These are phyloP conservation scores for Salix purpurea DNA, from an alignment of 345 rosid genomes.

Conservation along the genomic window DNA sequence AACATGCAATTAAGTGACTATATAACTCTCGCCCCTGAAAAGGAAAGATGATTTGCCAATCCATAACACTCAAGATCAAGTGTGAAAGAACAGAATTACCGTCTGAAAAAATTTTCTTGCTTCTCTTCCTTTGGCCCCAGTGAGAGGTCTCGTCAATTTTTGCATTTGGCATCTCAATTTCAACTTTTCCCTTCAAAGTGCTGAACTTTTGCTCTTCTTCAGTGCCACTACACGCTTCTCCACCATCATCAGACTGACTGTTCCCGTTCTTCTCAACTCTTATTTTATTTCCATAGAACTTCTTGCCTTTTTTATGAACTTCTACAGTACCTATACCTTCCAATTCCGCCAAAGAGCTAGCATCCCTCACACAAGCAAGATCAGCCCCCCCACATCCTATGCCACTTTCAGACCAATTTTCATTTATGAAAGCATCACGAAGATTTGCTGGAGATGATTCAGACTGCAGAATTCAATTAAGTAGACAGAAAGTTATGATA, in stretches of 20 bases:
- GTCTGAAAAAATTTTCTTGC: slow-evolving; percentile 14
- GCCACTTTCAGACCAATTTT: slow-evolving; percentile 43
- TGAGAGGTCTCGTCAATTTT: slow-evolving; percentile 40
- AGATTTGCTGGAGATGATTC: slow-evolving; percentile 42
- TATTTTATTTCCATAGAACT: slow-evolving; percentile 47
- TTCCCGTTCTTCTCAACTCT: slow-evolving; percentile 21
- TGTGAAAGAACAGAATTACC: slow-evolving; percentile 7
- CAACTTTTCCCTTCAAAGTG: slow-evolving; percentile 40
- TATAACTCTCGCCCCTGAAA: neutral
- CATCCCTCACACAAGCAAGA: slow-evolving; percentile 39
- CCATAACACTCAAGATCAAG: neutral
- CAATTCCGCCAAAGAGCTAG: slow-evolving; percentile 45
- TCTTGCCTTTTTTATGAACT: slow-evolving; percentile 55
- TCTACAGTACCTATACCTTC: slow-evolving; percentile 66
- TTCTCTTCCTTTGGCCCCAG: slow-evolving; percentile 39
- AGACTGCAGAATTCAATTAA: slow-evolving; percentile 37
- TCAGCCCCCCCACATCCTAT: slow-evolving; percentile 34
- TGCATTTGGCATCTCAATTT: slow-evolving; percentile 31
- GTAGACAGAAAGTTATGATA: slow-evolving; percentile 11
- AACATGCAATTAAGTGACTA: neutral
- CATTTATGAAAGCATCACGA: slow-evolving; percentile 31
- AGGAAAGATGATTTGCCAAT: neutral
- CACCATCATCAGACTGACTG: slow-evolving; percentile 17
- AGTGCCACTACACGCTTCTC: slow-evolving; percentile 24
- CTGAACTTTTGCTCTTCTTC: slow-evolving; percentile 17